A percentile compares a stretch with the other conserved stretches of the same genome.
Conservation (phyloP, 1,284 basidiomycete genomes). For the Trametes polyzona region DNA sequence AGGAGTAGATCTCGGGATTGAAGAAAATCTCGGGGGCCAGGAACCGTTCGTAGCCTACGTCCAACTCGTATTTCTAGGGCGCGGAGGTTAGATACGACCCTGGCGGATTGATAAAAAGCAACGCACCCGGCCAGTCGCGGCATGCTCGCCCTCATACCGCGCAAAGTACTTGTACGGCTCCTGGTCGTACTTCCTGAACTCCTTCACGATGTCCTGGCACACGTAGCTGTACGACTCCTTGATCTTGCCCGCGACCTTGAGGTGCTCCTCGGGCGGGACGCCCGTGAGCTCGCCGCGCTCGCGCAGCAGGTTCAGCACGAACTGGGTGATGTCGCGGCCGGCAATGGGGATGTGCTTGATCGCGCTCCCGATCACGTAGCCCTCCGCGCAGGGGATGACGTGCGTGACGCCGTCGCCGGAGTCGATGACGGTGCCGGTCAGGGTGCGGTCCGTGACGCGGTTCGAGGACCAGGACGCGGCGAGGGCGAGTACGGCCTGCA, state of each 20-base stretch:
- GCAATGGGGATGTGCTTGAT: conserved; percentile 99
- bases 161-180: conserved; percentile 98
- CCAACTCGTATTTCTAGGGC: conserved; percentile 84
- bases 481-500: conserved; percentile 98
- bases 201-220: conserved; percentile 98
- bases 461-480: conserved; percentile 98
- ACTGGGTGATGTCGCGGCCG: conserved; percentile 96
- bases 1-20: conserved; percentile 98
- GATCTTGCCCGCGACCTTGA: conserved; percentile 91
- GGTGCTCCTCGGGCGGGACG: conserved; percentile 96
- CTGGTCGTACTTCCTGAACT: conserved; percentile 97
- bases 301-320: conserved; percentile 95
- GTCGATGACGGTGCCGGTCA: conserved; percentile 98
- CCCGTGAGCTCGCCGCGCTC: conserved; percentile 91
- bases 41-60: conserved; percentile 99
- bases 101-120: conserved; percentile 1
- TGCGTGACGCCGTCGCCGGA: conserved; percentile 99
- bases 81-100: neutral
- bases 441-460: conserved; percentile 89
- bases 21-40: conserved; percentile 99
- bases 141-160: conserved; percentile 91
- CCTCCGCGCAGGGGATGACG: conserved; percentile 96
- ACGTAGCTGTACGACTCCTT: conserved; percentile 99
- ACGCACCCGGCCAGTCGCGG: conserved; percentile 88
- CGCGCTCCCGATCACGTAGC: conserved; percentile 98